phyloP scores from a whole-genome alignment of 768 basidiomycete species.

The Collybiopsis luxurians region DNA sequence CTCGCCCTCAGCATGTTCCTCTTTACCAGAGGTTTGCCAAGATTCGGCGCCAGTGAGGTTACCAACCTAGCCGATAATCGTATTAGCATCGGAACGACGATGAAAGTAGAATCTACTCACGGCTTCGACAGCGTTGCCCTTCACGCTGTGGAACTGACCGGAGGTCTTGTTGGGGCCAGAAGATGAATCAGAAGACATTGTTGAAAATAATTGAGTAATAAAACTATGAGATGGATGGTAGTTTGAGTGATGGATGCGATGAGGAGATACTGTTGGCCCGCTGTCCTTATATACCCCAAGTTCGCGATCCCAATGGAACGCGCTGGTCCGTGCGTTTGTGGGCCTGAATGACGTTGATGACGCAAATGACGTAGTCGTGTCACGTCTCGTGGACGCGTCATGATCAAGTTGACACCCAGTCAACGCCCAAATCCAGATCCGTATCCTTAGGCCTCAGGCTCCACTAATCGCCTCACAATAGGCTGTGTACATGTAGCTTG shows the following conservation, averaged over 20 bases:
- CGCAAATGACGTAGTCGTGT: neutral
- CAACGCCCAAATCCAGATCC: too few species aligned
- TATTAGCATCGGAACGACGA: neutral
- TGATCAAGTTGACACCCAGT: too few species aligned
- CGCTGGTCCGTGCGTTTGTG: neutral
- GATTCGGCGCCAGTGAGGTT: conserved; percentile 43
- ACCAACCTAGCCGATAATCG: conserved; percentile 29
- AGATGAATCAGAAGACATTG: neutral
- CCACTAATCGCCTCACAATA: too few species aligned
- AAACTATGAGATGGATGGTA: neutral
- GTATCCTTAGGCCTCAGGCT: too few species aligned
- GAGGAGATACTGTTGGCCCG: neutral
- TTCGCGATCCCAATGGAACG: neutral
- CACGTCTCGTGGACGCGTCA: too few species aligned
- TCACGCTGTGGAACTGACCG: conserved; percentile 26
- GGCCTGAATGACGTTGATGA: neutral
- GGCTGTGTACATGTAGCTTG: too few species aligned
- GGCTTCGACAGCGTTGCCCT: conserved; percentile 22
- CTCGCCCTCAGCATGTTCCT: conserved; percentile 53
- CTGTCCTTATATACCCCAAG: neutral
- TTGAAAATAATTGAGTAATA: neutral
- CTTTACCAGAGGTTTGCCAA: conserved; percentile 46
- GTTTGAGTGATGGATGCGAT: neutral
- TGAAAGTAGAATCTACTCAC: neutral
- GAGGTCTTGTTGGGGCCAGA: conserved; percentile 18